Base-by-base conservation (phyloP, 1,284 basidiomycete species). In the Ustilago tritici region DNA sequence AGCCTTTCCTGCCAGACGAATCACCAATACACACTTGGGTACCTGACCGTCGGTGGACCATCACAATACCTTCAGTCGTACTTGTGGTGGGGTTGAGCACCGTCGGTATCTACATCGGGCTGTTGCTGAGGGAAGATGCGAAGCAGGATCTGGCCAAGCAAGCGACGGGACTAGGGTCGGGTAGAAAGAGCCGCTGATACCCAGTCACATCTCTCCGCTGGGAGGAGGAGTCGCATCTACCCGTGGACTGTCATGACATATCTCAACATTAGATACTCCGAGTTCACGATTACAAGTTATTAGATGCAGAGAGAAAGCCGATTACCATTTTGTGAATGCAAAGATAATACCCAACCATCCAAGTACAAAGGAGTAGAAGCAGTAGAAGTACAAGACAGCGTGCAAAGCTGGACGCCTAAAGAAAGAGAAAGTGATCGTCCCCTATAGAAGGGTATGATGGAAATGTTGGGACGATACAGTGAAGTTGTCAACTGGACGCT, bases 1-100 rank as follows among this genome's bases (percentile, higher is more conserved):
- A 76, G 74, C 74, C 74, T 1, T 76, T 76, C 50, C 41, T 76
- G 28, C 74, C 74, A 10, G 59, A 71, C 56, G 68, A 71, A 28
- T 68, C 61, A 7, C 15, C 52, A 2, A n/a, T 71, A 7, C 65
- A 68, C 36, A 3, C 34, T 0, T 71, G 60, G 58, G 50, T 76
- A 5, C 74, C 74, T 2, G 65, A 66, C 17, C 56, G 74, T 31
- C 50, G 47, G 32, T 76, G 74, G 74, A 65, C 69, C 0, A 64
- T 76, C 62, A 50, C 55, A 4, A 34, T 68, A 6, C 74, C 74
- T 3, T 71, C 74, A 0, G 36, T 76, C 4, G 65, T 76, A 7
- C 62, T 76, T 0, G 69, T 65, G 2, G 38, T 56, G 1, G 74
- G 74, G 4, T 34, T 76, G 32, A 47, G 65, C 47, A 71, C 69